Base-by-base conservation (phyloP, 2,329 filamentous ascomycete genomes). In the Cladosporium sp. region DNA sequence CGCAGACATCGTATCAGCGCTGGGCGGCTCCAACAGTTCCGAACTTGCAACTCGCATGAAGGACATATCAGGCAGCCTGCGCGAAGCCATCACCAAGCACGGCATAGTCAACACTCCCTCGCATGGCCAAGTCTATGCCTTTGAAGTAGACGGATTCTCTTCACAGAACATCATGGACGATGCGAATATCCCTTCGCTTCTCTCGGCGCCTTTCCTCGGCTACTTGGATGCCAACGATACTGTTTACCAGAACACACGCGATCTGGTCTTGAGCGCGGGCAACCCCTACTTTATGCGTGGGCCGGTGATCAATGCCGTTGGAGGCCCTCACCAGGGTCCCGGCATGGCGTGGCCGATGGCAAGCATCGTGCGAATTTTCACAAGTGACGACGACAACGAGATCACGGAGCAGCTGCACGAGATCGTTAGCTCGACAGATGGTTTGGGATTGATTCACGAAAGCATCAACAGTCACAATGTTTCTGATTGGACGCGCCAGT, bases 171-270 rank as follows among this genome's bases (percentile, higher is more conserved):
- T 89, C 59, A 91, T 91, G 88, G 89, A 91, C 71, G 89, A 91
- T 65, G 88, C 89, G 34, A 91, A 91, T 68, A 86, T 91, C 58
- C 89, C 89, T 0, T 88, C 85, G 14, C 82, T 91, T 3, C 82
- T 91, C 48, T 85, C 86, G 1, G 83, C 88, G 26, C 88, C 89
- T 0, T 86, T 90, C 71, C 79, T 89, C 61, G 86, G 87, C 10
- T 91, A 88, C 65, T 70, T 79, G 1, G 72, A 79, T 49, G 67
- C 57, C 25, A 71, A 77, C 30, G 78, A 83, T 48, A 63, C 70
- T 1, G 76, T 79, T 14, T 84, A 84, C 67, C 75, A 78, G 36
- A 80, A 79, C 68, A 84, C 83, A 5, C 78, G 83, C 18, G 68
- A 72, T 1, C 73, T 82, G 53, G 68, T 83, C n/a, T 76, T 85